Percentiles rank a stretch among this genome's conserved stretches.
Conservation (phyloP, 1,284 basidiomycete species). For the Athelia psychrophila region DNA sequence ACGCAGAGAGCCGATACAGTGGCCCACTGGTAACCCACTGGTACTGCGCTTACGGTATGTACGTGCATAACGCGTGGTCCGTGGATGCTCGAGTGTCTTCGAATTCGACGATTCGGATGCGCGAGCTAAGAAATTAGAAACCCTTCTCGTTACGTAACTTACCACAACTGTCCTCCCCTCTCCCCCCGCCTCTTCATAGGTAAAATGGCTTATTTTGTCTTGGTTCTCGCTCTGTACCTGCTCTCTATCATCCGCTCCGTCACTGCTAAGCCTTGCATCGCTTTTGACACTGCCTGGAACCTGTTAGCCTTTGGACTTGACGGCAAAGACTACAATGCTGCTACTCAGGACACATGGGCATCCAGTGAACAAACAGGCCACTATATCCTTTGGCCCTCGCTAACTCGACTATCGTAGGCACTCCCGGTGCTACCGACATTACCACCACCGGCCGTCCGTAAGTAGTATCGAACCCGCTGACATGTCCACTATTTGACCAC, state of each 20-base stretch:
- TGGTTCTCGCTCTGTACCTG: constrained; percentile 57
- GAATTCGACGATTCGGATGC: too few species aligned
- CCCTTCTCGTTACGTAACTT: too few species aligned
- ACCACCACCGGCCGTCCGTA: constrained; percentile 68
- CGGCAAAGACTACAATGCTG: constrained; percentile 74
- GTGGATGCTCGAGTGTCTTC: too few species aligned
- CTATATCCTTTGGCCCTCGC: not conserved
- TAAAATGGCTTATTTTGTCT: constrained; percentile 30
- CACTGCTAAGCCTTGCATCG: constrained; percentile 54
- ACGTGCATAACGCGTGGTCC: too few species aligned
- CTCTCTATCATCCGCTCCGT: constrained; percentile 39
- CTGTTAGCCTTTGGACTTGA: constrained; percentile 70
- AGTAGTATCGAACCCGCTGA: constrained; percentile 23
- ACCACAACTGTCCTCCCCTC: too few species aligned
- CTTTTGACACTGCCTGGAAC: constrained; percentile 70
- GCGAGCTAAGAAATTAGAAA: too few species aligned
- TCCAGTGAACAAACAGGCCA: constrained; percentile 5
- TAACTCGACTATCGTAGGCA: constrained; percentile 30
- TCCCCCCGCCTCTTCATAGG: too few species aligned
- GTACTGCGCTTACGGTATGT: too few species aligned
- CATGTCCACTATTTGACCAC: not conserved
- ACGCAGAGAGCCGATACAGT: too few species aligned
- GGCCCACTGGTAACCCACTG: too few species aligned
- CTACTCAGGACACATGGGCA: constrained; percentile 63
- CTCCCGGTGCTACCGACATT: constrained; percentile 54